These are phyloP conservation scores for Tilletia caries DNA, from an alignment of 1,284 basidiomycete species.

Conservation along the genomic window DNA sequence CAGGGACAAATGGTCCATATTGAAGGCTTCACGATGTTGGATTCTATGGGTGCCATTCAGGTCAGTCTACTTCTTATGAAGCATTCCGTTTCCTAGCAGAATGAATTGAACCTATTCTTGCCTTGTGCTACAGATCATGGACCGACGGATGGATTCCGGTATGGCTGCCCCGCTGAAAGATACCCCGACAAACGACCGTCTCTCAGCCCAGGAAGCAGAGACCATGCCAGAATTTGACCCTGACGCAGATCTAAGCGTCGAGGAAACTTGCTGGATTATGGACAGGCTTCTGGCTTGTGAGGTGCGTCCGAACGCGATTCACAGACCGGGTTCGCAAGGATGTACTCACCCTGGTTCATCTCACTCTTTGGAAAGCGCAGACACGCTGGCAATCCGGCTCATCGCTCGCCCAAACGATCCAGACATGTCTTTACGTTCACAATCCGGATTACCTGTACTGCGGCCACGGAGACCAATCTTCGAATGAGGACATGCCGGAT, in stretches of 20 bases:
- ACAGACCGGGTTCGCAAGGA: too few relatives aligned
- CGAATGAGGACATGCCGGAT: conserved; percentile 41
- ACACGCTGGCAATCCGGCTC: conserved; percentile 82
- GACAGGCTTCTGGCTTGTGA: conserved; percentile 76
- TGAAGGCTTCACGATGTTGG: conserved; percentile 69
- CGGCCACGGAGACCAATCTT: conserved; percentile 33
- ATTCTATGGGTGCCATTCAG: conserved; percentile 85
- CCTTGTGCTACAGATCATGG: conserved; percentile 67
- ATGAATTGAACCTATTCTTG: not conserved
- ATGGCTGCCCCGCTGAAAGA: conserved; percentile 56
- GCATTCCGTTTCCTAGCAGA: not conserved
- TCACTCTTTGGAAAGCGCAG: conserved; percentile 55
- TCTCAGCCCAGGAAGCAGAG: conserved; percentile 55
- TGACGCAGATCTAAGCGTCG: conserved; percentile 63
- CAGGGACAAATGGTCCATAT: conserved; percentile 67
- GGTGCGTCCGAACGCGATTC: conserved; percentile 57
- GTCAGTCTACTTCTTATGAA: conserved; percentile 54
- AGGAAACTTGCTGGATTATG: conserved; percentile 81
- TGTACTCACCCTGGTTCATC: conserved; percentile 36
- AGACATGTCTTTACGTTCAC: conserved; percentile 75
- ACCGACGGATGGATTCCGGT: conserved; percentile 82
- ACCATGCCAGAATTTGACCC: conserved; percentile 63
- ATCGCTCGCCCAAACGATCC: conserved; percentile 78
- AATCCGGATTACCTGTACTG: conserved; percentile 57
- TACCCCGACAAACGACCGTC: conserved; percentile 51